Percentiles rank a stretch among this genome's conserved stretches.
Conservation (phyloP, 2,329 filamentous ascomycete genomes). For the Mycosphaerella sp. region DNA sequence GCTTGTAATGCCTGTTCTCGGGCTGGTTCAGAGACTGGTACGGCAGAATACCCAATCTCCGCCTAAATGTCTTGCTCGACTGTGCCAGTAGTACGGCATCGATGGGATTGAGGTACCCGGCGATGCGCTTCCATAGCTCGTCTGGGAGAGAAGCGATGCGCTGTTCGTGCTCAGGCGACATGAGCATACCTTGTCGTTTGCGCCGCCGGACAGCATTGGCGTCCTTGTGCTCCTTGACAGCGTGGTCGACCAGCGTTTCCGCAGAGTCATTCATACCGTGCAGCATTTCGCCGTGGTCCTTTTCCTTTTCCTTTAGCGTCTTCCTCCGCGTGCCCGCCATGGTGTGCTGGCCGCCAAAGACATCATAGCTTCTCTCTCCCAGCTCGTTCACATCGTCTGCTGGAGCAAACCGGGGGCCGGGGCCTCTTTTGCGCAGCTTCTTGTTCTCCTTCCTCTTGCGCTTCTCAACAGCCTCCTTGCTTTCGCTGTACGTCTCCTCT, state of each 20-base stretch:
- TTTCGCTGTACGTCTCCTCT: constrained; percentile 27
- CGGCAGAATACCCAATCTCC: constrained; percentile 38
- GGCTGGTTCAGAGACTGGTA: constrained; percentile 39
- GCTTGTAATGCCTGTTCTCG: constrained; percentile 42
- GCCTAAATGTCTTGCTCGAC: constrained; percentile 43
- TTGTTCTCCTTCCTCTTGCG: constrained; percentile 23
- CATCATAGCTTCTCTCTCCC: constrained; percentile 29
- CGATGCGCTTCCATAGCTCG: constrained; percentile 43
- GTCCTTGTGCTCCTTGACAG: constrained; percentile 2
- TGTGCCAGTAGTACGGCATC: constrained; percentile 47
- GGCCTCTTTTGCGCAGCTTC: constrained; percentile 19
- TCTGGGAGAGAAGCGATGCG: constrained; percentile 42
- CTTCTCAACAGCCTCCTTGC: constrained; percentile 25
- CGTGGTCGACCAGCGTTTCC: constrained; percentile 30
- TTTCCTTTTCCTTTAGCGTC: constrained; percentile 10
- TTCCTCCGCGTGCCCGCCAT: constrained; percentile 13
- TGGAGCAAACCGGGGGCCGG: constrained; percentile 6
- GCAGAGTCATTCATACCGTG: constrained; percentile 35
- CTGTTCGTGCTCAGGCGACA: constrained; percentile 33
- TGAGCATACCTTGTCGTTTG: constrained; percentile 10
- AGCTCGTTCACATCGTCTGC: constrained; percentile 28
- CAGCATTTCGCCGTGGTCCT: constrained; percentile 36
- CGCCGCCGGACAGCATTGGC: constrained; percentile 6
- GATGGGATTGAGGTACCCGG: constrained; percentile 38
- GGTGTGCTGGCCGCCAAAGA: constrained; percentile 25